Conservation (phyloP, 768 basidiomycete genomes). For the Podaxis pistillaris region DNA sequence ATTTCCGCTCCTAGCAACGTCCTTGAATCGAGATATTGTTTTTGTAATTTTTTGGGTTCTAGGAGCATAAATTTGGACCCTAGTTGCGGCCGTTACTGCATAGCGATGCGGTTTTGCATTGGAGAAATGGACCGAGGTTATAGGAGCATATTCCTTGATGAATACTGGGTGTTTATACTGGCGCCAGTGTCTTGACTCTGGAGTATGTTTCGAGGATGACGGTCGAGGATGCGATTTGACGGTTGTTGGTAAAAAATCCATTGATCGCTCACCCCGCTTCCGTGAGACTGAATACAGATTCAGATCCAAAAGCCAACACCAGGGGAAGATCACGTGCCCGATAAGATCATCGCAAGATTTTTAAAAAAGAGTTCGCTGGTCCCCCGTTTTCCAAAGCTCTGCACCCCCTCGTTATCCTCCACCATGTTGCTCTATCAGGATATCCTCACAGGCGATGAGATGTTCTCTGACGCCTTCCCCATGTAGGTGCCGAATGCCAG, state of each 20-base stretch:
- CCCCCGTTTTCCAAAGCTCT: slow-evolving; percentile 18
- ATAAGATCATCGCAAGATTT: slow-evolving; percentile 32
- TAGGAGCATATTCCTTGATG: slow-evolving; percentile 94
- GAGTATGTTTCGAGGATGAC: slow-evolving; percentile 55
- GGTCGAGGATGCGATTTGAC: slow-evolving; percentile 58
- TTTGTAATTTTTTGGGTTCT: slow-evolving; percentile 96
- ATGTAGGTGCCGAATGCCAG: slow-evolving; percentile 46
- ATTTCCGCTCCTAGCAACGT: slow-evolving; percentile 85
- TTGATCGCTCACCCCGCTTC: slow-evolving; percentile 23
- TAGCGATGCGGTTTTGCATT: slow-evolving; percentile 87
- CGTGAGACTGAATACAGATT: neutral
- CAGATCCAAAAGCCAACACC: slow-evolving; percentile 17
- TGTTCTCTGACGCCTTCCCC: slow-evolving; percentile 93
- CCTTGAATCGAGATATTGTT: slow-evolving; percentile 96
- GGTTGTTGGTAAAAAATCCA: slow-evolving; percentile 83
- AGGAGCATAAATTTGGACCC: slow-evolving; percentile 94
- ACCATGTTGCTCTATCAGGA: slow-evolving; percentile 77
- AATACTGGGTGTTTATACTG: slow-evolving; percentile 90
- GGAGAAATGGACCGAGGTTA: slow-evolving; percentile 93
- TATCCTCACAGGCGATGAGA: slow-evolving; percentile 79
- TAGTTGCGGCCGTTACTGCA: slow-evolving; percentile 91
- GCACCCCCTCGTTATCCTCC: slow-evolving; percentile 18
- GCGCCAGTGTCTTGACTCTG: slow-evolving; percentile 85
- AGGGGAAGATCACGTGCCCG: slow-evolving; percentile 23
- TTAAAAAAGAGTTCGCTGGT: slow-evolving; percentile 14